phyloP scores from a whole-genome alignment of 768 basidiomycete species.

The Coprinopsis strossmayeri region DNA sequence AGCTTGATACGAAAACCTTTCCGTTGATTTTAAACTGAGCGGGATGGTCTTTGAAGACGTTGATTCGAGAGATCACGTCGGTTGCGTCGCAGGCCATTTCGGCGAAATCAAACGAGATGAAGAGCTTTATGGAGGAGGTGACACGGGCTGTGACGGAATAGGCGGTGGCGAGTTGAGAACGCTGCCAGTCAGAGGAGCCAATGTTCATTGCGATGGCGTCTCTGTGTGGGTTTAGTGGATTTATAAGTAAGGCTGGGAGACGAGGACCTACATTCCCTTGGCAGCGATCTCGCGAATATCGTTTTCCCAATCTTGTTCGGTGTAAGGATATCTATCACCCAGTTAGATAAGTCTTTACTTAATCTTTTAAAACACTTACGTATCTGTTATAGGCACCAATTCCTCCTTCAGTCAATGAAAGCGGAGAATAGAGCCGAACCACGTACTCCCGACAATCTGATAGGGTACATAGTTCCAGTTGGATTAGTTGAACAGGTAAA shows the following conservation, averaged over 20 bases:
- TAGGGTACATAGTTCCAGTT: no score
- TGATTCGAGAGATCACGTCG: slow-evolving; percentile 36
- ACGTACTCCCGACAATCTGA: slow-evolving; percentile 44
- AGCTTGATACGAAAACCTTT: slow-evolving; percentile 55
- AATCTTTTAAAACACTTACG: background rate
- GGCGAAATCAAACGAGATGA: slow-evolving; percentile 52
- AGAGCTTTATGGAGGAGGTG: slow-evolving; percentile 41
- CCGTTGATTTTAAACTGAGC: slow-evolving; percentile 50
- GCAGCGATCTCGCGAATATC: slow-evolving; percentile 36
- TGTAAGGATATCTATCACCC: slow-evolving; percentile 36
- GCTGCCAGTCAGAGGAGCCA: slow-evolving; percentile 49
- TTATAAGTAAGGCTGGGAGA: no score
- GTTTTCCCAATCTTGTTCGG: slow-evolving; percentile 30
- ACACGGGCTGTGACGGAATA: slow-evolving; percentile 41
- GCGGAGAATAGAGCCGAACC: background rate
- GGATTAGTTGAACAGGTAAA: no score
- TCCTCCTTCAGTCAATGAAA: no score
- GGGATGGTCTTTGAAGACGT: slow-evolving; percentile 40
- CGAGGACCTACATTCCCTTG: slow-evolving; percentile 37
- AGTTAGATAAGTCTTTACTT: background rate
- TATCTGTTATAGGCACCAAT: background rate
- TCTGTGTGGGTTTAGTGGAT: slow-evolving; percentile 28
- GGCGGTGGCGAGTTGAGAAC: slow-evolving; percentile 38
- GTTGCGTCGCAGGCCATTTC: slow-evolving; percentile 41
- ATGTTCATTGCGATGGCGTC: slow-evolving; percentile 64